Evolutionary conservation across 768 basidiomycete species (phyloP).

Genomic region (Calocybe cyanea): DNA sequence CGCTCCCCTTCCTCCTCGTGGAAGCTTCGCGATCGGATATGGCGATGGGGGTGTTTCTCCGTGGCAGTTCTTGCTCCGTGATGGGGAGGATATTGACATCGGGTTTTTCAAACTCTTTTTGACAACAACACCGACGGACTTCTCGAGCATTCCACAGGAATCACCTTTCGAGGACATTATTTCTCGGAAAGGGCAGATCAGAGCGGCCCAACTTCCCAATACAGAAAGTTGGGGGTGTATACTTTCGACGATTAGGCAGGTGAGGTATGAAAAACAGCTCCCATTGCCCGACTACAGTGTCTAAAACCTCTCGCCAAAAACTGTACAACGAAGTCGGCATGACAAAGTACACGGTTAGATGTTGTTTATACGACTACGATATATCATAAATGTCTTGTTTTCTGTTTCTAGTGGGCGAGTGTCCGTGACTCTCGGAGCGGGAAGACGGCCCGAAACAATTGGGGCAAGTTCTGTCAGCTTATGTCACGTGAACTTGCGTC

Average conservation of each 20-base stretch:
- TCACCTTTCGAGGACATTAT: slow-evolving; percentile 25
- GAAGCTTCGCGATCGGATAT: slow-evolving; percentile 34
- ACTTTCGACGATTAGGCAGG: not conserved
- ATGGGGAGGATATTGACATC: slow-evolving; percentile 30
- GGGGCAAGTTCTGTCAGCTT: no score
- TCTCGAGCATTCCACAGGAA: slow-evolving; percentile 28
- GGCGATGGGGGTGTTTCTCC: slow-evolving; percentile 31
- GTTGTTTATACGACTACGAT: no score
- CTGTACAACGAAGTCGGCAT: no score
- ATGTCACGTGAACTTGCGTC: no score
- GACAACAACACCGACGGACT: slow-evolving; percentile 30
- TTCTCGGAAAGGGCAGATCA: not conserved
- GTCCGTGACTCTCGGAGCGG: no score
- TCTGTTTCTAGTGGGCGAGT: no score
- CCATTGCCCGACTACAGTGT: no score
- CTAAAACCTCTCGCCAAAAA: no score
- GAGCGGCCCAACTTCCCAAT: not conserved
- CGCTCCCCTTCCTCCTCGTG: slow-evolving; percentile 7
- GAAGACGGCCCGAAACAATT: no score
- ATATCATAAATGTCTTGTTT: no score
- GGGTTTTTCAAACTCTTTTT: slow-evolving; percentile 43
- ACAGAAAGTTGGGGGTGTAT: slow-evolving; percentile 1
- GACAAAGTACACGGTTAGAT: no score
- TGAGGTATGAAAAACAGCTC: not conserved
- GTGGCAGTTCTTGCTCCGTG: slow-evolving; percentile 26